phyloP scores from a whole-genome alignment of 495 filamentous ascomycete genomes.

The Annulohypoxylon stygium region DNA sequence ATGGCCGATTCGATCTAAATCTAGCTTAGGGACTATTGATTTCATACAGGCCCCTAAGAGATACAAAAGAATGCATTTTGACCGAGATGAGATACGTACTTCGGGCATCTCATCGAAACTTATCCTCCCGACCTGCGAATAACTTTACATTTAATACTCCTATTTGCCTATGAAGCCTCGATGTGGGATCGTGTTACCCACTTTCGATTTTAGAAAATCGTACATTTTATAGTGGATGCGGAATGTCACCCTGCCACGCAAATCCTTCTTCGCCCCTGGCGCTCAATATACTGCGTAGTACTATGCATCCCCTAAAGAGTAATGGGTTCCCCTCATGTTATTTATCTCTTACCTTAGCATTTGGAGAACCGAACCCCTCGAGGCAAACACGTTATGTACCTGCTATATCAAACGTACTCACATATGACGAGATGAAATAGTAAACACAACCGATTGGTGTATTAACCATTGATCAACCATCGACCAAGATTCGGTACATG shows the following conservation, averaged over 20 bases:
- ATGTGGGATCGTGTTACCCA: background rate
- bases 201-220: background rate
- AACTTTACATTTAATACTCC: background rate
- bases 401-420: conserved; percentile 2
- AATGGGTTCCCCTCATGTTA: conserved; percentile 26
- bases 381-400: background rate
- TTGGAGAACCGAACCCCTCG: conserved; percentile 26
- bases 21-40: conserved; percentile 11
- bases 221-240: conserved; percentile 7
- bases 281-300: background rate
- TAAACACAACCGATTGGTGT: background rate
- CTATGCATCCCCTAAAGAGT: conserved; percentile 1
- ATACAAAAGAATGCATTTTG: background rate
- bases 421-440: background rate
- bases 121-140: background rate
- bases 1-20: conserved; percentile 8
- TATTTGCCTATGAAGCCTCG: conserved; percentile 4
- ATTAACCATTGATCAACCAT: background rate
- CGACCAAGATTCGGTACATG: conserved; percentile 1
- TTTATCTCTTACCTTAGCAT: conserved; percentile 25
- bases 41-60: background rate
- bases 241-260: conserved; percentile 41
- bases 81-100: background rate
- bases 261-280: conserved; percentile 12
- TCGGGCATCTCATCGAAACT: background rate